Percentiles rank a stretch among this genome's conserved stretches.
These are phyloP conservation scores for Dioscorea zingiberensis DNA, from an alignment of 106 monocot genomes.

Conservation along the genomic window DNA sequence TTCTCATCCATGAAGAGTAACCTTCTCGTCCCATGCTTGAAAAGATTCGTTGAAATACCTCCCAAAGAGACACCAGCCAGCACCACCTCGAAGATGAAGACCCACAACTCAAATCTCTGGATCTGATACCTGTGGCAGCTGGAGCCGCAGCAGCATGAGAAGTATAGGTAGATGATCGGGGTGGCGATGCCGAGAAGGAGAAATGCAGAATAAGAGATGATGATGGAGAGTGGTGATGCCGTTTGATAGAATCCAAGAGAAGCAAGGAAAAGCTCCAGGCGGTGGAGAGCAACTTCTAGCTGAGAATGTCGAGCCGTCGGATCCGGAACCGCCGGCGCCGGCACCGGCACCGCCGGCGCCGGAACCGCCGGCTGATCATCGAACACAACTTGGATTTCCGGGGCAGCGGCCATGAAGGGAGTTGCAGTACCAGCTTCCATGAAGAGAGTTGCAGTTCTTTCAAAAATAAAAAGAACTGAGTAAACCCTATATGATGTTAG, in stretches of 20 bases:
- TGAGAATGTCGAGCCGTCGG: too few relatives aligned
- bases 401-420: too few relatives aligned
- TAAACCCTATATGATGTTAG: too few relatives aligned
- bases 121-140: conserved; percentile 20
- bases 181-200: conserved; percentile 30
- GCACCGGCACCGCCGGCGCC: too few relatives aligned
- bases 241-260: conserved; percentile 22
- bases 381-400: too few relatives aligned
- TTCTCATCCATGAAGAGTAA: conserved; percentile 58
- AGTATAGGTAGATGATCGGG: conserved; percentile 14
- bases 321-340: too few relatives aligned
- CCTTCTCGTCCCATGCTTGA: conserved; percentile 43
- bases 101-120: conserved; percentile 40
- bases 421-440: too few relatives aligned
- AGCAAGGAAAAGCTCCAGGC: conserved; percentile 44
- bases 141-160: conserved; percentile 12
- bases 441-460: too few relatives aligned
- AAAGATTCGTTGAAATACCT: conserved; percentile 42
- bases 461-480: too few relatives aligned
- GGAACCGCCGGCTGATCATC: too few relatives aligned
- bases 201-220: conserved; percentile 22
- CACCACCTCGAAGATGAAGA: conserved; percentile 26
- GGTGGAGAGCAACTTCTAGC: conserved; percentile 9
- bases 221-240: conserved; percentile 8
- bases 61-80: conserved; percentile 36